Evolutionary conservation across 495 filamentous ascomycete species (phyloP), one percentile per base, ranked within the genome.

Genomic region (Lepraria neglecta): DNA sequence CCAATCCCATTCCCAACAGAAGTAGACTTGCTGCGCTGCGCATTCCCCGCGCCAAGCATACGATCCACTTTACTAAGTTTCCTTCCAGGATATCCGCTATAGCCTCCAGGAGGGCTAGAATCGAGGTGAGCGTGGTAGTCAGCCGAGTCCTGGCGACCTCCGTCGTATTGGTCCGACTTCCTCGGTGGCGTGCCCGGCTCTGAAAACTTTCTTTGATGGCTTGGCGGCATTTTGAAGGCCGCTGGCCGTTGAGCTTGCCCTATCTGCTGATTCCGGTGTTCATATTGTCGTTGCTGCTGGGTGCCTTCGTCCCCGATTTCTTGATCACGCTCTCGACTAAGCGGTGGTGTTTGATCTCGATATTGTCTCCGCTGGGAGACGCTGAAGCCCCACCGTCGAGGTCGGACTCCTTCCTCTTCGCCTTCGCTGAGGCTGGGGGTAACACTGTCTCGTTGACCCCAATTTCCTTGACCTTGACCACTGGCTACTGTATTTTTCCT

Each of bases 331-430:
- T 64, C 53, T 43, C 64, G 45, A 27, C 48, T 46, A 15, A 52
- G 7, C 0, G 64, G 60, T 3, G 64, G 64, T 12, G 64, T 65
- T 33, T 65, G 64, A 55, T 65, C 64, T 31, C 64, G 59, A 46
- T 65, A 65, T 48, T 59, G 54, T 52, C 64, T 62, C 19, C 64
- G 46, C 30, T 62, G 61, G 17, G 56, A 56, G 7, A 65, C 42
- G 14, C 64, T 60, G 30, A 65, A 65, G 55, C 64, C 62, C 60
- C 60, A 65, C 30, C 64, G 60, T 21, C 64, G 64, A 9, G 64
- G 64, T 54, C 48, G 45, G 43, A 58, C 33, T 10, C 60, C 44
- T 42, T 64, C 55, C 11, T 48, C 54, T 38, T 61, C 55, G 17
- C 46, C 28, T 30, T 69, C 67, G 40, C 62, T 63, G 4, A 47